Base-by-base conservation (phyloP, 352 stramenopile genomes). In the Pythium periplocum region DNA sequence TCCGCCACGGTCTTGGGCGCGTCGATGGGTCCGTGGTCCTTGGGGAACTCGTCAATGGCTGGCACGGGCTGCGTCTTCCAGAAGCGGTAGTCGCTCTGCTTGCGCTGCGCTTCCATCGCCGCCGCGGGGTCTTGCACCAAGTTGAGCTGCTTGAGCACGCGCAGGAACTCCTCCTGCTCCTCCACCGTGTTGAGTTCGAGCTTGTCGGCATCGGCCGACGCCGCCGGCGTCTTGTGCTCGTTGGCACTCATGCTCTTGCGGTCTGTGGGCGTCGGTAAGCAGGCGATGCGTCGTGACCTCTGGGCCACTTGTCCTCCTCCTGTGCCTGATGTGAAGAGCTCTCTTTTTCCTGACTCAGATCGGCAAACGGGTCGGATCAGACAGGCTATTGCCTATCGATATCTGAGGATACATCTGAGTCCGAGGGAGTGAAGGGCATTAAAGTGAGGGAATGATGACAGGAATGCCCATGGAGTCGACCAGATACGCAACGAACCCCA, bases 1-100 rank as follows among this genome's bases (percentile, higher is more conserved):
- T 99, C 82, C 1, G 77, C 79, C 0, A 85, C 59, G 34, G 81
- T 93, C 73, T 98, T 98, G 44, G 83, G 66, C 6, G 75, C 71
- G 57, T 99, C 92, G 53, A 99, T 98, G 4, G 96, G 83, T 7
- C 88, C 93, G 58, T 97, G 77, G 35, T 84, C 55, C n/a, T 66
- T 69, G 33, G 78, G 74, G 46, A 76, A 77, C 61, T 89, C 80
- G 41, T 87, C 66, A 45, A 90, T 69, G 48, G 66, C 68, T 4
- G 74, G 86, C 50, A 97, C 87, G 1, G 87, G 89, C 66, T 97
- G 90, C 35, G 87, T 97, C 41, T 76, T 81, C 90, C 90, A 97
- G 64, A 97, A 97, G 51, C 90, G 87, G 67, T 93, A 82, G 39
- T 86, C 79, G 33, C 74, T 62, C 61, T 80, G 51, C 35, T 41